phyloP scores from a whole-genome alignment of 2,329 filamentous ascomycete species.

The Aspergillus fumigatiaffinis region DNA sequence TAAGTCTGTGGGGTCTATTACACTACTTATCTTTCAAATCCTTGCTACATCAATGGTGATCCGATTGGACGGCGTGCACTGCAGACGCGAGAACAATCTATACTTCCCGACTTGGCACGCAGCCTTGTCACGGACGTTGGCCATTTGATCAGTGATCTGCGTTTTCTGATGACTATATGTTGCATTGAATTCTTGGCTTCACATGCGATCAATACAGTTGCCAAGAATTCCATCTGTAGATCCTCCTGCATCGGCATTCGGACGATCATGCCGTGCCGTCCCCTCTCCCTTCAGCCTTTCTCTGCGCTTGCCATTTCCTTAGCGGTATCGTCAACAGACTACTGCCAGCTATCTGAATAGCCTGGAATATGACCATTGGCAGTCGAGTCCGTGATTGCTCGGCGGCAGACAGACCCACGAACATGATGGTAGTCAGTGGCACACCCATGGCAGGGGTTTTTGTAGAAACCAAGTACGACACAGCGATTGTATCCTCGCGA shows the following conservation, averaged over 20 bases:
- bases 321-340: constrained; percentile 42
- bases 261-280: neutral
- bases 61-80: no score
- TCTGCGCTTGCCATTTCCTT: constrained; percentile 29
- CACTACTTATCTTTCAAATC: no score
- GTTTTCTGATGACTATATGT: no score
- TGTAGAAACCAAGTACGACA: constrained; percentile 64
- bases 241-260: neutral
- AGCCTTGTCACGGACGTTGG: no score
- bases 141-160: no score
- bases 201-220: neutral
- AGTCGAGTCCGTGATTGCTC: constrained; percentile 59
- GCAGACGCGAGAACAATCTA: no score
- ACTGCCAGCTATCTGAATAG: constrained; percentile 41
- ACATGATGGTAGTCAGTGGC: constrained; percentile 61
- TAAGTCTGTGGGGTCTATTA: no score
- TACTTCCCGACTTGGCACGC: no score
- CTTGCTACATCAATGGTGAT: no score
- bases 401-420: constrained; percentile 51
- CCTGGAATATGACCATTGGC: constrained; percentile 57
- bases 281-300: neutral
- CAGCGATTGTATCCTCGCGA: constrained; percentile 57
- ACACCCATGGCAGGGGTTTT: constrained; percentile 65
- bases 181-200: neutral
- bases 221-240: neutral